A percentile compares a stretch with the other conserved stretches of the same genome.
Conservation (phyloP, 441 rosid species). For the Populus hybrid region DNA sequence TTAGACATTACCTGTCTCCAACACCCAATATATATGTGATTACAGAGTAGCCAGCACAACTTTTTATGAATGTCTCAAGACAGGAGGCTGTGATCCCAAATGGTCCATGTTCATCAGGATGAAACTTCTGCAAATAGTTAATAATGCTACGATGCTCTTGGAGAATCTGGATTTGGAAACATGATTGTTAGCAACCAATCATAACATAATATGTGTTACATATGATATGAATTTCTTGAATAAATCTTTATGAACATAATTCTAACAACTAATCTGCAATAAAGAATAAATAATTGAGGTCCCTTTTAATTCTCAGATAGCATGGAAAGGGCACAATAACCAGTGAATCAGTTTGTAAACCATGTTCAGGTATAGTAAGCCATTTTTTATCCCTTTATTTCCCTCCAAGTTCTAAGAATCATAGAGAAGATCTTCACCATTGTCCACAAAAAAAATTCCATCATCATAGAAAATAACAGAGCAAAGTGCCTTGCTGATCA, state of each 20-base stretch:
- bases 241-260: neutral
- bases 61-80: conserved; percentile 95
- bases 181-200: no score
- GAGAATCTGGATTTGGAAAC: conserved; percentile 58
- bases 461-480: neutral
- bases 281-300: conserved; percentile 1
- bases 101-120: conserved; percentile 94
- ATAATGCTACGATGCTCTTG: conserved; percentile 93
- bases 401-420: neutral
- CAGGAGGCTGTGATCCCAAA: conserved; percentile 95
- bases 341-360: neutral
- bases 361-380: neutral
- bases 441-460: neutral
- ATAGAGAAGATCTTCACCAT: conserved; percentile 4
- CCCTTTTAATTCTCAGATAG: neutral
- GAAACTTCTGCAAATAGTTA: conserved; percentile 94
- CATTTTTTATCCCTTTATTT: neutral
- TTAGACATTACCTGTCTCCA: conserved; percentile 75
- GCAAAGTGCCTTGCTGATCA: neutral
- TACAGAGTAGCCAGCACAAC: conserved; percentile 99
- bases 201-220: neutral
- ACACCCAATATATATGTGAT: conserved; percentile 93
- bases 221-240: neutral
- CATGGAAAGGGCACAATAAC: neutral
- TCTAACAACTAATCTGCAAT: conserved; percentile 9